Base-by-base conservation (phyloP, 2,329 filamentous ascomycete genomes). In the Ustulina deusta region DNA sequence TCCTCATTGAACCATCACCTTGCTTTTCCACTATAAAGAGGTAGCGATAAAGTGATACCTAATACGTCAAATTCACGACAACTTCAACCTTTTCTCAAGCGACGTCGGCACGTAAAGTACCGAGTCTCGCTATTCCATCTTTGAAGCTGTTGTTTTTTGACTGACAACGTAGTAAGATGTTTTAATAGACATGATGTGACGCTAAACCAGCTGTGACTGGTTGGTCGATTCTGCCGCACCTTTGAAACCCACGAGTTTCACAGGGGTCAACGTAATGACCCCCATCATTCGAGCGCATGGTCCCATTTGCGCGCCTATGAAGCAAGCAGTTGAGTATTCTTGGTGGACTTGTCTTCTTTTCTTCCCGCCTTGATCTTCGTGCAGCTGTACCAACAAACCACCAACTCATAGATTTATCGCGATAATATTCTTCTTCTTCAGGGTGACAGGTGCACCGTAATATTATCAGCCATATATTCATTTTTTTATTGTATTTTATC, bases 211-310 rank as follows among this genome's bases (percentile, higher is more conserved):
- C 63, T 71, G 73, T 61, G 56, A 72, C 78, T 65, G 44, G 62
- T 78, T 76, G 75, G 75, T 77, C 77, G 74, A 80, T 74, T 81
- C 78, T 83, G 81, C 72, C 74, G 76, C 83, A 84, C 71, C 64
- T 74, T 79, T 85, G 83, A 85, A 85, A 85, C 83, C 72, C 69
- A 65, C 61, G 74, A 76, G 77, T 79, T 76, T 77, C 74, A 74
- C 74, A 74, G 72, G 74, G 73, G 68, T 73, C 25, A 20, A 29
- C 11, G 51, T 56, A 54, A 44, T 38, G 46, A 54, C 57, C 60
- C 62, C 66, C 72, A 66, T 71, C 71, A 56, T 61, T 61, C 51
- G 59, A 62, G 52, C 20, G 5, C 48, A 32, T 57, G 51, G 56
- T 36, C 61, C 48, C 54, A 59, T 52, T 17, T 61, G 20, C 46